These are phyloP conservation scores for Aspergillus quadrilineatus DNA, from an alignment of 2,329 filamentous ascomycete species.

Conservation along the genomic window DNA sequence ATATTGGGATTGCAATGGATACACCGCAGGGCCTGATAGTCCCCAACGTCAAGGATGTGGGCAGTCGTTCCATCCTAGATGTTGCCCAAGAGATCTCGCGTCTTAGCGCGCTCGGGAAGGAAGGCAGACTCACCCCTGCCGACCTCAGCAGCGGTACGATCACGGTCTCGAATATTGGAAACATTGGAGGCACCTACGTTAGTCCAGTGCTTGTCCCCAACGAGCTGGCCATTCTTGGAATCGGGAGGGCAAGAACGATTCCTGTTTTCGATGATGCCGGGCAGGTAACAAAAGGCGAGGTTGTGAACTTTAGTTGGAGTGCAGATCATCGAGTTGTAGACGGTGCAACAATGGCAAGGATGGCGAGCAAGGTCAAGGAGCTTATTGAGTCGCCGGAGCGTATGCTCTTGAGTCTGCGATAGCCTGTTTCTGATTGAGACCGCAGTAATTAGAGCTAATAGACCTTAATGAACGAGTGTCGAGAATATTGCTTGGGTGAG, in stretches of 20 bases:
- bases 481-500: neutral
- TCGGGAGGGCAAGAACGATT: slow-evolving; percentile 76
- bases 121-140: slow-evolving; percentile 70
- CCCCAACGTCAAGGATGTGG: slow-evolving; percentile 85
- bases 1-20: slow-evolving; percentile 95
- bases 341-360: slow-evolving; percentile 89
- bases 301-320: slow-evolving; percentile 93
- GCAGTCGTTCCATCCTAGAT: slow-evolving; percentile 69
- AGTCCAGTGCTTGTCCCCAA: slow-evolving; percentile 86
- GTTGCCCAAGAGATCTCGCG: slow-evolving; percentile 75
- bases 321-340: slow-evolving; percentile 94
- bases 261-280: slow-evolving; percentile 67
- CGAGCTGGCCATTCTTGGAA: slow-evolving; percentile 87
- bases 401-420: slow-evolving; percentile 82
- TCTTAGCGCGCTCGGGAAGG: slow-evolving; percentile 69
- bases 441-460: slow-evolving; percentile 8
- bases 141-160: slow-evolving; percentile 88
- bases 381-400: slow-evolving; percentile 81
- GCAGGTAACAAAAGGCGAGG: slow-evolving; percentile 70
- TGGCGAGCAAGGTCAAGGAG: slow-evolving; percentile 74
- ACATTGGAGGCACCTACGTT: slow-evolving; percentile 88
- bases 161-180: slow-evolving; percentile 95
- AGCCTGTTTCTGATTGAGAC: slow-evolving; percentile 26
- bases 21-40: slow-evolving; percentile 85
- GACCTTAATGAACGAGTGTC: neutral